A percentile compares a stretch with the other conserved stretches of the same genome.
These are phyloP conservation scores for Litsea cubeba DNA, from an alignment of 164 flowering plant genomes.

Conservation along the genomic window DNA sequence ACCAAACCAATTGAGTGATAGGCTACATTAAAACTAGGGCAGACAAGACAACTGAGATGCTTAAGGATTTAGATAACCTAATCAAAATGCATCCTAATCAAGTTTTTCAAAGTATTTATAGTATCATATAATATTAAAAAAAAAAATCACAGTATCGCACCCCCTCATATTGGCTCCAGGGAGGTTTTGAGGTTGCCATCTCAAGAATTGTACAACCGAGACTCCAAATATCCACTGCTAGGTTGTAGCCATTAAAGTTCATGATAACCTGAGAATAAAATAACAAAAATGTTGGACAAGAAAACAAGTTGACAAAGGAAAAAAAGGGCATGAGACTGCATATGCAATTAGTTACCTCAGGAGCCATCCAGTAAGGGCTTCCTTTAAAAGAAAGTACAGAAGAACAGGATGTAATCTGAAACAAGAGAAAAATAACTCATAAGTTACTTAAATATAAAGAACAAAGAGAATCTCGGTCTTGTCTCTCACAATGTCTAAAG, in stretches of 20 bases:
- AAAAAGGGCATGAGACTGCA: background rate
- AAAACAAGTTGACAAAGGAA: background rate
- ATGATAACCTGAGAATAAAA: conserved; percentile 68
- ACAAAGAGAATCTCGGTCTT: background rate
- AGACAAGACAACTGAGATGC: background rate
- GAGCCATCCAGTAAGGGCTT: conserved; percentile 99
- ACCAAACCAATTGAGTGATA: background rate
- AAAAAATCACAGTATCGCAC: conserved; percentile 27
- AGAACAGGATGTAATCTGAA: conserved; percentile 52
- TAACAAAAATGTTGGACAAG: background rate
- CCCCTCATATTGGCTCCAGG: conserved; percentile 98
- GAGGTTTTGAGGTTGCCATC: conserved; percentile 95
- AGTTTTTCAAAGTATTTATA: background rate
- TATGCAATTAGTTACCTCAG: conserved; percentile 55
- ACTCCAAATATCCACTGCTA: conserved; percentile 95
- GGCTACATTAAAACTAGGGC: background rate
- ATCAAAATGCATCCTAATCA: background rate
- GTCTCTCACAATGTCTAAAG: background rate
- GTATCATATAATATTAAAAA: background rate
- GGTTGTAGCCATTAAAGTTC: conserved; percentile 78
- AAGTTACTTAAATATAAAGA: background rate
- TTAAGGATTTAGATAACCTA: background rate
- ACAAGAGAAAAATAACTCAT: conserved; percentile 12
- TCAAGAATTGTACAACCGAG: conserved; percentile 94
- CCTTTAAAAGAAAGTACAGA: conserved; percentile 93